Evolutionary conservation across 306 rosid genomes (phyloP).

Genomic region (Morella rubra): DNA sequence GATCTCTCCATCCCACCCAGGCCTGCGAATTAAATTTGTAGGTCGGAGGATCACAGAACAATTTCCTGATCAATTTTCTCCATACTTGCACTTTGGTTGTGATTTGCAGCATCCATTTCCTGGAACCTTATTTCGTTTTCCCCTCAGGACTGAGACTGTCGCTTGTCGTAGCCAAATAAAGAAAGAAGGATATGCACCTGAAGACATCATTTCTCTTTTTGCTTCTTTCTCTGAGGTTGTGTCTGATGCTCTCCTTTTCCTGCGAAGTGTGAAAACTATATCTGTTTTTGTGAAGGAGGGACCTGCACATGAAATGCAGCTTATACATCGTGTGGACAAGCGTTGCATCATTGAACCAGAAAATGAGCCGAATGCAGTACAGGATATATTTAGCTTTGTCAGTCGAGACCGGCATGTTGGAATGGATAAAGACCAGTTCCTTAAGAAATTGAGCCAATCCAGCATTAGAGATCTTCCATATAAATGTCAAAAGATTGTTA

Average conservation of each 20-base stretch:
- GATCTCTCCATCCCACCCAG: slow-evolving; percentile 98
- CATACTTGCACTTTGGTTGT: slow-evolving; percentile 90
- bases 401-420: slow-evolving; percentile 51
- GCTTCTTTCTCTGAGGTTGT: slow-evolving; percentile 76
- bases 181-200: slow-evolving; percentile 84
- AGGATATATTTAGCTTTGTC: slow-evolving; percentile 66
- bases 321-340: slow-evolving; percentile 70
- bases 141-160: slow-evolving; percentile 75
- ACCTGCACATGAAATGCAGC: slow-evolving; percentile 75
- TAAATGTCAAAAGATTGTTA: slow-evolving; percentile 69
- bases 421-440: slow-evolving; percentile 70
- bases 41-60: slow-evolving; percentile 90
- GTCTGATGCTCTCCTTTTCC: slow-evolving; percentile 83
- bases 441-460: slow-evolving; percentile 66
- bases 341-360: slow-evolving; percentile 61
- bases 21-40: slow-evolving; percentile 81
- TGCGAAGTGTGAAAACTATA: slow-evolving; percentile 73
- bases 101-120: slow-evolving; percentile 87
- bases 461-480: slow-evolving; percentile 61
- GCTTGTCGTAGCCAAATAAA: slow-evolving; percentile 95
- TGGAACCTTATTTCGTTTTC: slow-evolving; percentile 92
- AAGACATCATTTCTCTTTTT: slow-evolving; percentile 81
- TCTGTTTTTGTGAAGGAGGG: slow-evolving; percentile 88
- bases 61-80: slow-evolving; percentile 96
- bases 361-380: slow-evolving; percentile 49